These are phyloP conservation scores for Phoma sp. DNA, from an alignment of 2,329 filamentous ascomycete species.

Conservation along the genomic window DNA sequence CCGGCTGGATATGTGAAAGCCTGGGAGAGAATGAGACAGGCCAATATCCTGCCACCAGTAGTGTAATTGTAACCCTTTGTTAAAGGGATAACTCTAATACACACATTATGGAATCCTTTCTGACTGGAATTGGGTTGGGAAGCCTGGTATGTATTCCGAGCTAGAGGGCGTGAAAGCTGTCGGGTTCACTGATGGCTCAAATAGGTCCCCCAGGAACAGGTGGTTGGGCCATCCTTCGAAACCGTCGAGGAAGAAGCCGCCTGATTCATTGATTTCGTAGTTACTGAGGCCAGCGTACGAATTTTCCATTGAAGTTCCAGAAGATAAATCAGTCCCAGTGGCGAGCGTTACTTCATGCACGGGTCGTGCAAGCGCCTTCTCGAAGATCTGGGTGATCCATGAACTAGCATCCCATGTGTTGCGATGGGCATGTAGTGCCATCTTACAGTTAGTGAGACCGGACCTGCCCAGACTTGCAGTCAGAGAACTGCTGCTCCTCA, in stretches of 20 bases:
- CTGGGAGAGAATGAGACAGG: conserved; percentile 54
- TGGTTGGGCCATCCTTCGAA: conserved; percentile 11
- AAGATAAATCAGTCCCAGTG: neutral
- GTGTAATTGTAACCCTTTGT: neutral
- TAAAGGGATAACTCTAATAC: no score
- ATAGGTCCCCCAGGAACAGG: conserved; percentile 6
- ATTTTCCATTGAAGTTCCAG: neutral
- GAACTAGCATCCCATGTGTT: conserved; percentile 10
- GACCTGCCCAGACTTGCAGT: conserved; percentile 8
- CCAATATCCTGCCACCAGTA: conserved; percentile 36
- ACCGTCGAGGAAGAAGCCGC: conserved; percentile 1
- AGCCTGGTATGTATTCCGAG: neutral
- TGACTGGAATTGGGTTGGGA: neutral
- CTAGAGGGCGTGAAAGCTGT: neutral
- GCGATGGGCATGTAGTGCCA: conserved; percentile 9
- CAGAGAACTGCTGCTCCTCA: neutral
- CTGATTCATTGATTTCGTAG: neutral
- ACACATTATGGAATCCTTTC: neutral
- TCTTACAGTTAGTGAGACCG: conserved; percentile 10
- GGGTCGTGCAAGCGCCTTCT: conserved; percentile 5
- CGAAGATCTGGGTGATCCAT: conserved; percentile 10
- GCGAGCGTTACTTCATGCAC: neutral
- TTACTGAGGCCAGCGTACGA: neutral
- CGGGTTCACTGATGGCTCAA: neutral
- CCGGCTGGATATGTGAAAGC: conserved; percentile 49